phyloP scores from a whole-genome alignment of 805 yeast genomes.

The Brettanomyces custersianus region DNA sequence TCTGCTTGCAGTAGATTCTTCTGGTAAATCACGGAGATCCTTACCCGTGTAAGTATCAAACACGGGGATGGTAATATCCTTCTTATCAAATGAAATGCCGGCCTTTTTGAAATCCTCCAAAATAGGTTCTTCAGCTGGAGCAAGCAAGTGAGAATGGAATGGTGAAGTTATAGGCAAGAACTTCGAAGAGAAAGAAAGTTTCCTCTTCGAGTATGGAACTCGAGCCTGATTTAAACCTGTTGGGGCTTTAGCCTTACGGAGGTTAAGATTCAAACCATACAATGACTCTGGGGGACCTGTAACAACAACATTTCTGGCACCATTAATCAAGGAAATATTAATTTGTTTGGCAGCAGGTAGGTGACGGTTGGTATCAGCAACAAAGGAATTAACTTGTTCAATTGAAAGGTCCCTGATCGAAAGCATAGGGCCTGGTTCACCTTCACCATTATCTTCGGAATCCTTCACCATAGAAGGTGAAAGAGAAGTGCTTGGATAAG shows the following conservation, averaged over 20 bases:
- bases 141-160: constrained; percentile 85
- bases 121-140: constrained; percentile 61
- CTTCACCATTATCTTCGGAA: constrained; percentile 89
- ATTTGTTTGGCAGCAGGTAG: constrained; percentile 88
- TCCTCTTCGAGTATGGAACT: constrained; percentile 89
- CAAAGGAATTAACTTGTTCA: constrained; percentile 69
- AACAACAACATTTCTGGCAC: constrained; percentile 91
- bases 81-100: constrained; percentile 44
- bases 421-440: constrained; percentile 95
- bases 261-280: constrained; percentile 86
- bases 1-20: constrained; percentile 54
- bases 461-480: constrained; percentile 92
- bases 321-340: constrained; percentile 84
- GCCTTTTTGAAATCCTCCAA: constrained; percentile 54
- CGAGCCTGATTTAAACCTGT: constrained; percentile 92
- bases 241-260: constrained; percentile 92
- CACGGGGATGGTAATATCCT: constrained; percentile 72
- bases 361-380: constrained; percentile 85
- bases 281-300: constrained; percentile 98
- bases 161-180: constrained; percentile 95
- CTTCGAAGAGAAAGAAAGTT: constrained; percentile 84
- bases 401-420: constrained; percentile 81
- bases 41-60: constrained; percentile 82
- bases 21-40: constrained; percentile 48
- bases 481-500: constrained; percentile 87